phyloP scores from a whole-genome alignment of 2,329 filamentous ascomycete genomes.

The Epichloe sibirici region DNA sequence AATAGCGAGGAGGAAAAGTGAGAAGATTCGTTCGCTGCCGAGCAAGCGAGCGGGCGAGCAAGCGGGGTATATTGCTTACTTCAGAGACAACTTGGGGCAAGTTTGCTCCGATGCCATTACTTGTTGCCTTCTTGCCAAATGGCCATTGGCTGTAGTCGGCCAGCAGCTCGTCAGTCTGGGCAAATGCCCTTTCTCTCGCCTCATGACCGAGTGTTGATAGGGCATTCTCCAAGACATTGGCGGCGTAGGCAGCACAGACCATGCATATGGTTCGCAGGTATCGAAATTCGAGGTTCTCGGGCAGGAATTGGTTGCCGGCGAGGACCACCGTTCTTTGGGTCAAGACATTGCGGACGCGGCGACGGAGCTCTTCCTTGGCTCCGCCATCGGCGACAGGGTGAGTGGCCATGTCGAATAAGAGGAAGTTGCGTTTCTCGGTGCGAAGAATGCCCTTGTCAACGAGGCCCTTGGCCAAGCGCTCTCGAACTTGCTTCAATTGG shows the following conservation, averaged over 20 bases:
- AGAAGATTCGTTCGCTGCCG: not conserved
- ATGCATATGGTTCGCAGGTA: slow-evolving; percentile 86
- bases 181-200: slow-evolving; percentile 84
- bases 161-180: slow-evolving; percentile 89
- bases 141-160: slow-evolving; percentile 97
- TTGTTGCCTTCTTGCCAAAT: slow-evolving; percentile 73
- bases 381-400: slow-evolving; percentile 93
- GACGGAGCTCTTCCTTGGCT: slow-evolving; percentile 93
- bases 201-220: slow-evolving; percentile 88
- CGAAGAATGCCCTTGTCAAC: slow-evolving; percentile 98
- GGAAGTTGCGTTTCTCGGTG: slow-evolving; percentile 98
- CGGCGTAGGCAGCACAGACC: slow-evolving; percentile 96
- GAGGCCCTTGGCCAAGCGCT: slow-evolving; percentile 90
- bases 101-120: slow-evolving; percentile 80
- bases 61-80: slow-evolving; percentile 23
- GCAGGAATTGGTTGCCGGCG: slow-evolving; percentile 74
- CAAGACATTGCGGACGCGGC: slow-evolving; percentile 82
- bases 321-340: slow-evolving; percentile 91
- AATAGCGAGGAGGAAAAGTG: not conserved
- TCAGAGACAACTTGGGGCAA: slow-evolving; percentile 76
- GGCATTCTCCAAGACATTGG: slow-evolving; percentile 97
- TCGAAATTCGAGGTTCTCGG: slow-evolving; percentile 87
- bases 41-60: not conserved
- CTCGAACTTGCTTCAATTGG: slow-evolving; percentile 96
- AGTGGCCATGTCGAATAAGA: slow-evolving; percentile 99